phyloP scores from a whole-genome alignment of 305 asterid genomes.

The Ruellia speciosa region DNA sequence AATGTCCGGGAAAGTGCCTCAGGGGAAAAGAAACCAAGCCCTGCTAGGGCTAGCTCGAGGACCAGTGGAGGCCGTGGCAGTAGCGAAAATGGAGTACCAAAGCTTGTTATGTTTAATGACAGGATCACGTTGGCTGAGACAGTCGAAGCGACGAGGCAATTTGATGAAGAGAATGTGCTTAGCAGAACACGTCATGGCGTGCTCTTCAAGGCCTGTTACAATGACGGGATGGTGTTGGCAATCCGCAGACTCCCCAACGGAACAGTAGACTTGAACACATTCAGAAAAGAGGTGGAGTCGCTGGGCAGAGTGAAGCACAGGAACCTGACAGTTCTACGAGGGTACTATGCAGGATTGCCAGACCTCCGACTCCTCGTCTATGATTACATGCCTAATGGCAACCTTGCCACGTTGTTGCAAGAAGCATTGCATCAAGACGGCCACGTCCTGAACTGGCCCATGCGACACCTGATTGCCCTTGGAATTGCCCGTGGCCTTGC shows the following conservation, averaged over 20 bases:
- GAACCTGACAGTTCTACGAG: conserved; percentile 59
- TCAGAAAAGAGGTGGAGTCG: conserved; percentile 55
- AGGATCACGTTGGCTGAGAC: conserved; percentile 61
- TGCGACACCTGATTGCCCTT: conserved; percentile 67
- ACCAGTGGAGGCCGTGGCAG: conserved; percentile 60
- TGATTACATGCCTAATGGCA: conserved; percentile 77
- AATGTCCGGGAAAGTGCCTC: conserved; percentile 38
- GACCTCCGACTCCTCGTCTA: conserved; percentile 47
- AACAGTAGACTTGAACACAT: conserved; percentile 36
- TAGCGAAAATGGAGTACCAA: conserved; percentile 56
- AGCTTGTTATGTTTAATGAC: conserved; percentile 54
- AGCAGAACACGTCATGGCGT: conserved; percentile 53
- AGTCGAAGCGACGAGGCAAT: conserved; percentile 65
- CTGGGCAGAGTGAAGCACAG: conserved; percentile 55
- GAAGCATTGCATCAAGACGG: conserved; percentile 74
- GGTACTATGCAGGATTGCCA: conserved; percentile 58
- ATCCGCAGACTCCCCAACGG: conserved; percentile 54
- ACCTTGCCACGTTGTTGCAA: conserved; percentile 54
- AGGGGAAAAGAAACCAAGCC: conserved; percentile 59
- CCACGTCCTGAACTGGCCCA: conserved; percentile 72
- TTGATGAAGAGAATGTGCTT: conserved; percentile 62
- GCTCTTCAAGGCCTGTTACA: conserved; percentile 47
- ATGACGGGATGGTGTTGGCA: conserved; percentile 72
- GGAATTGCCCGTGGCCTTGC: conserved; percentile 72
- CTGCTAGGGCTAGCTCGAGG: conserved; percentile 54